Evolutionary conservation across 2,329 filamentous ascomycete genomes (phyloP).

Genomic region (Ceratocystis alfenasii): DNA sequence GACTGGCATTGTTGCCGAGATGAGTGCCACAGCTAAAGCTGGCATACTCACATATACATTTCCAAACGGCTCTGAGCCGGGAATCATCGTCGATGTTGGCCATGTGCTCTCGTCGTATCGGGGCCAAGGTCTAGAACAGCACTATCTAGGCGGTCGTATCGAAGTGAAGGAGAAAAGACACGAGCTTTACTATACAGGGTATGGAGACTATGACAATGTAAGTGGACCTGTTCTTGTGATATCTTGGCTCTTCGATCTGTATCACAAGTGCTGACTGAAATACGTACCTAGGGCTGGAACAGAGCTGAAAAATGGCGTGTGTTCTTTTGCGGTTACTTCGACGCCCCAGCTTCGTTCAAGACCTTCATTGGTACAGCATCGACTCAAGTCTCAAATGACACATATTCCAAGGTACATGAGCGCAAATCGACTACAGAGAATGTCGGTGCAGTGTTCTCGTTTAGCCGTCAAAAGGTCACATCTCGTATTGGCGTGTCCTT

Average conservation of each 20-base stretch:
- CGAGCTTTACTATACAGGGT: conserved; percentile 39
- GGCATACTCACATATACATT: conserved; percentile 53
- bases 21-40: conserved; percentile 44
- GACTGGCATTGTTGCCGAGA: conserved; percentile 44
- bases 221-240: conserved; percentile 22
- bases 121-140: conserved; percentile 48
- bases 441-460: conserved; percentile 44
- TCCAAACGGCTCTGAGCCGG: conserved; percentile 32
- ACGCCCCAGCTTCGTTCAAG: conserved; percentile 33
- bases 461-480: conserved; percentile 35
- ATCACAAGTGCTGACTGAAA: conserved; percentile 15
- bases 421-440: conserved; percentile 24
- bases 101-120: conserved; percentile 53
- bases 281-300: conserved; percentile 44
- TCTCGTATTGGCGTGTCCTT: conserved; percentile 57
- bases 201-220: conserved; percentile 51
- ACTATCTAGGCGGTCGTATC: conserved; percentile 49
- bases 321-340: conserved; percentile 52
- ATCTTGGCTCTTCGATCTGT: background rate
- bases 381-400: conserved; percentile 29
- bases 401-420: conserved; percentile 30
- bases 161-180: conserved; percentile 35
- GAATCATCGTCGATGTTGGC: conserved; percentile 52
- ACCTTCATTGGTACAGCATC: conserved; percentile 34
- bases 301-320: conserved; percentile 49